Evolutionary conservation across 2,329 filamentous ascomycete species (phyloP).

Genomic region (Phialophora verrucosa): DNA sequence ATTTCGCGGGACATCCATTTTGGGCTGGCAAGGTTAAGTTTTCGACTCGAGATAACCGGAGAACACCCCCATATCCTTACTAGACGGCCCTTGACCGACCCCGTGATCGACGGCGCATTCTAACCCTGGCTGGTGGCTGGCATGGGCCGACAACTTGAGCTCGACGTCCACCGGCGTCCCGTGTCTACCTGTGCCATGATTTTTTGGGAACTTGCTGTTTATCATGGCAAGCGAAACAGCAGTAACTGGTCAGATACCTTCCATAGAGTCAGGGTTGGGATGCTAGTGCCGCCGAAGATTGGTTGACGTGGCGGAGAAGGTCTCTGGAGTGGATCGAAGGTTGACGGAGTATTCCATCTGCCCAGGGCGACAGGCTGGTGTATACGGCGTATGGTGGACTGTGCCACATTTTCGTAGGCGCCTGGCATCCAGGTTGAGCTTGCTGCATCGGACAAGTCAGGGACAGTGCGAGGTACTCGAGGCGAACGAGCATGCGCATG

Average conservation of each 20-base stretch:
- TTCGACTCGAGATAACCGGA: slow-evolving; percentile 3
- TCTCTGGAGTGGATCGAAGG: not conserved
- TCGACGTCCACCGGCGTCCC: slow-evolving; percentile 3
- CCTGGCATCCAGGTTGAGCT: not conserved
- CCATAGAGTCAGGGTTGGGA: not conserved
- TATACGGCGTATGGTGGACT: not conserved
- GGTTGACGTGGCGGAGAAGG: not conserved
- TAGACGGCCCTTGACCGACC: not conserved
- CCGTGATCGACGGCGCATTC: slow-evolving; percentile 22
- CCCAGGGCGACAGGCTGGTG: not conserved
- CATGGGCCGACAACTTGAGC: slow-evolving; percentile 3
- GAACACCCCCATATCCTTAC: slow-evolving; percentile 1
- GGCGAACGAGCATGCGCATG: not conserved
- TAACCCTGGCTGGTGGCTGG: slow-evolving; percentile 18
- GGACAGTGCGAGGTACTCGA: not conserved
- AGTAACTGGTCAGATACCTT: not conserved
- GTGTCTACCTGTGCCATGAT: not conserved
- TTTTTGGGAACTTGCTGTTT: not conserved
- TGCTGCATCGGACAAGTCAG: not conserved
- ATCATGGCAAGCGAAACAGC: not conserved
- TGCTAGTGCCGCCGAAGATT: not conserved
- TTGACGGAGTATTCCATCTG: not conserved
- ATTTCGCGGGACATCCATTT: not conserved
- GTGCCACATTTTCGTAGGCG: not conserved
- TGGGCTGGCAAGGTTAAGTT: slow-evolving; percentile 4